phyloP scores from a whole-genome alignment of 192 early-diverging fungal genomes.

The Pilaira anomala region DNA sequence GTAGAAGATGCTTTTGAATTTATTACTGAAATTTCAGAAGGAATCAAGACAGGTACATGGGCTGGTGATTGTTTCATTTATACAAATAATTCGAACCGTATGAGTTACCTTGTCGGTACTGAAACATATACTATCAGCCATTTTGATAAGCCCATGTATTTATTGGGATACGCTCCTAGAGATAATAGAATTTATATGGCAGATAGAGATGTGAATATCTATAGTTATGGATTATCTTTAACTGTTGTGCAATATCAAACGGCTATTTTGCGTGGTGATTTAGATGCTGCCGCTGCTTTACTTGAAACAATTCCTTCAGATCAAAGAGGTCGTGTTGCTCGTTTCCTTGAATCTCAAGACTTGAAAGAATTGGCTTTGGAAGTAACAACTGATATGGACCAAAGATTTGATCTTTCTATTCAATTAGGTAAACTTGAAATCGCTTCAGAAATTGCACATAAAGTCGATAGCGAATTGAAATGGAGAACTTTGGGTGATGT shows the following conservation, averaged over 20 bases:
- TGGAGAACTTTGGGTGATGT: constrained; percentile 93
- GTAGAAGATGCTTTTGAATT: constrained; percentile 96
- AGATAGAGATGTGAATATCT: constrained; percentile 89
- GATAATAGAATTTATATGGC: constrained; percentile 93
- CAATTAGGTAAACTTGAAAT: constrained; percentile 79
- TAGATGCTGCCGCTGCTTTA: constrained; percentile 73
- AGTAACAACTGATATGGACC: constrained; percentile 94
- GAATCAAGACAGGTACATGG: constrained; percentile 93
- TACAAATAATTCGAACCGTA: constrained; percentile 82
- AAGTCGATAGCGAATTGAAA: constrained; percentile 81
- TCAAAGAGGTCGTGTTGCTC: constrained; percentile 87
- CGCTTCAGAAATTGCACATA: constrained; percentile 83
- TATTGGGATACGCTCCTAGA: constrained; percentile 90
- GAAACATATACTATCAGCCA: constrained; percentile 94
- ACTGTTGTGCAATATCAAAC: constrained; percentile 98
- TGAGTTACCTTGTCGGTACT: constrained; percentile 95
- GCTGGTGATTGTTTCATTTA: constrained; percentile 99
- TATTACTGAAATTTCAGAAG: constrained; percentile 88
- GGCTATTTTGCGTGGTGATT: constrained; percentile 90
- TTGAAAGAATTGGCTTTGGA: constrained; percentile 89
- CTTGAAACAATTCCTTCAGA: constrained; percentile 84
- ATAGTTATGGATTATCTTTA: constrained; percentile 87
- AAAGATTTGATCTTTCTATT: constrained; percentile 93
- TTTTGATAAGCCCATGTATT: constrained; percentile 90
- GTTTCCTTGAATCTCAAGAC: constrained; percentile 94